Conservation (phyloP, 371 early-diverging fungal genomes). For the Umbelopsis sp. region DNA sequence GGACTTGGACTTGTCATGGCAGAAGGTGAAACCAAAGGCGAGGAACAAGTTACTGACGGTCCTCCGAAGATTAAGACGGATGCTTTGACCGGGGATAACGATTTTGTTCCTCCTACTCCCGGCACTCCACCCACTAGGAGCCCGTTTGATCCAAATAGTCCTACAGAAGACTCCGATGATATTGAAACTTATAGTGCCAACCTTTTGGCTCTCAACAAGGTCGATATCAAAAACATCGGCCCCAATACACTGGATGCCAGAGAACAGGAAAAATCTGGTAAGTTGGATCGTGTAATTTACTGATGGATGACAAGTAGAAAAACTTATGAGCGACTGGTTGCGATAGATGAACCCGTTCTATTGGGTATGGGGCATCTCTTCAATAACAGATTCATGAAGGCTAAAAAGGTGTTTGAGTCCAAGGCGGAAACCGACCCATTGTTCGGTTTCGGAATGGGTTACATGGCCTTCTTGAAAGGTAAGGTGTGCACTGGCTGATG, state of each 20-base stretch:
- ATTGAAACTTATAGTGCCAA: slow-evolving; percentile 47
- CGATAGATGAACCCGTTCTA: slow-evolving; percentile 44
- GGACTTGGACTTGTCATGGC: neutral
- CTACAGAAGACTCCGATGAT: slow-evolving; percentile 25
- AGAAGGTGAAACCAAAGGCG: neutral
- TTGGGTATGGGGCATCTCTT: slow-evolving; percentile 48
- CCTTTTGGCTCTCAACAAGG: slow-evolving; percentile 38
- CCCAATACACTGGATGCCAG: slow-evolving; percentile 48
- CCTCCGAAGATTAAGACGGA: neutral
- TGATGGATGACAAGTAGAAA: slow-evolving; percentile 13
- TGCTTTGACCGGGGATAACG: neutral
- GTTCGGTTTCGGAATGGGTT: slow-evolving; percentile 49
- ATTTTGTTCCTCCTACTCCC: slow-evolving; percentile 16
- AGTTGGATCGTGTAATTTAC: neutral
- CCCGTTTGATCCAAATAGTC: neutral
- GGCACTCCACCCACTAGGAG: slow-evolving; percentile 6
- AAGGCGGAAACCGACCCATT: slow-evolving; percentile 49
- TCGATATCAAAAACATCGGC: slow-evolving; percentile 45
- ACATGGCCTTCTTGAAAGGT: slow-evolving; percentile 56
- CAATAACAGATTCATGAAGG: slow-evolving; percentile 57
- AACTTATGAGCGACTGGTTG: slow-evolving; percentile 33
- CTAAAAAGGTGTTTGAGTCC: slow-evolving; percentile 44
- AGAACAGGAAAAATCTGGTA: slow-evolving; percentile 61
- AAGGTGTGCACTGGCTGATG: slow-evolving; percentile 10
- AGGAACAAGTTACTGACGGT: neutral